Base-by-base conservation (phyloP, 306 rosid genomes). In the Mucuna pruriens region DNA sequence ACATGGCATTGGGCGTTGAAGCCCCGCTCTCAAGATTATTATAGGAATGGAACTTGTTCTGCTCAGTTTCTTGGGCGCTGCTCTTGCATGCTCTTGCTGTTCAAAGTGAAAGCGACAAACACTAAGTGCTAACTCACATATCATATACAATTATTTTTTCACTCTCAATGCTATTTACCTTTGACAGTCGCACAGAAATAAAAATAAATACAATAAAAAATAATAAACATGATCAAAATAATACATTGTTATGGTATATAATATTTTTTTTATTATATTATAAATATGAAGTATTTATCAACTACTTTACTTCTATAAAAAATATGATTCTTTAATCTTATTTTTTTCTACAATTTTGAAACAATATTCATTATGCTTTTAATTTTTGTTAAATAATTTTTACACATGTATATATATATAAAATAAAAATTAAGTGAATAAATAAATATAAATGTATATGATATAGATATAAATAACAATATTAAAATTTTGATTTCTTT, bases 81-180 rank as follows among this genome's bases (percentile, higher is more conserved):
- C 25, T 72, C 34, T 72, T 63, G 85, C 76, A 78, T 77, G 84
- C 84, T 76, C 42, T 16, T 63, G 25, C 26, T 80, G 77, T 73
- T 80, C 79, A 87, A 86, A 84, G 79, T 81, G 79, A 85, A 71
- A 84, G 83, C 79, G 89, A 91, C 95, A 89, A 85, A 71, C 64
- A 66, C 39, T 55, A 85, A 61, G 49, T 85, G 71, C 61, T 57
- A 51, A 51, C 3, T 36, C 2, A 39, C 26, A 44, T 58, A 6
- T 23, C 22, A 42, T 42, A n/a, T 34, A 60, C 0, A 17, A 36
- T 4, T 29, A 29, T 29, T 12, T 13, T 12, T 19, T 26, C 68
- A 6, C 40, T 2, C 39, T 60, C 68, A 31, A 26, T 26, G 7
- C 19, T 31, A 62, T 31, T 13, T 29, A 6, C 39, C 65, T 11